Evolutionary conservation across 2,329 filamentous ascomycete species (phyloP), one percentile per base, ranked within the genome.

Genomic region (Magnaporthiopsis rhizophila): DNA sequence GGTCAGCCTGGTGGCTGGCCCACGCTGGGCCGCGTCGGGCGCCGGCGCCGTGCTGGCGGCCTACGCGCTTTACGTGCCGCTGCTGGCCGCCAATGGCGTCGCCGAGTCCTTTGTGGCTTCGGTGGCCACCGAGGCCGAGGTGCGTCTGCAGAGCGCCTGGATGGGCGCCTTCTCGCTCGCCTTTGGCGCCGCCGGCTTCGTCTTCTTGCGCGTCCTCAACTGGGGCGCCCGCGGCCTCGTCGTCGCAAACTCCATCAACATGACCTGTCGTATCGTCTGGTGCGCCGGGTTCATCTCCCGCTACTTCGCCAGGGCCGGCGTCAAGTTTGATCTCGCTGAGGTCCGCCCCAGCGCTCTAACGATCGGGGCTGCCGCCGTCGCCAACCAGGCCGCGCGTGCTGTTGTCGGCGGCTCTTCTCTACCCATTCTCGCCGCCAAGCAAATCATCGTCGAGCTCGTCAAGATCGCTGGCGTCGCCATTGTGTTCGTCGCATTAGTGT

Each of bases 21-120:
- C 82, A 0, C 84, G 83, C 65, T 99, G 95, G 95, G 81, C 86
- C 0, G 81, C 80, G 3, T 87, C 89, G 0, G 89, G 89, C 58
- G 91, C 93, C 0, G 88, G 88, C 7, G 75, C 82, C 11, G 88
- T 95, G 3, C 82, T 99, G 8, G 86, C 88, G 0, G 83, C 83
- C 0, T 99, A 97, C 76, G 93, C 91, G 78, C 92, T 92, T 75
- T 98, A 97, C 77, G 91, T 99, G 65, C 95, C 95, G 0, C 86
- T 98, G 32, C 83, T 98, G 4, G 95, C 94, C 3, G 79, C 96
- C 70, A 99, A 99, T 72, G 95, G 95, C 62, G 86, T 98, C 28
- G 86, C 89, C 1, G 95, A 99, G 77, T 91, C 92, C 0, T 98
- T 99, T 70, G 93, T 98, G 21, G 89, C 93, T 0, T 92, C 91